Evolutionary conservation across 495 filamentous ascomycete genomes (phyloP).

Genomic region (Trichoderma virens): DNA sequence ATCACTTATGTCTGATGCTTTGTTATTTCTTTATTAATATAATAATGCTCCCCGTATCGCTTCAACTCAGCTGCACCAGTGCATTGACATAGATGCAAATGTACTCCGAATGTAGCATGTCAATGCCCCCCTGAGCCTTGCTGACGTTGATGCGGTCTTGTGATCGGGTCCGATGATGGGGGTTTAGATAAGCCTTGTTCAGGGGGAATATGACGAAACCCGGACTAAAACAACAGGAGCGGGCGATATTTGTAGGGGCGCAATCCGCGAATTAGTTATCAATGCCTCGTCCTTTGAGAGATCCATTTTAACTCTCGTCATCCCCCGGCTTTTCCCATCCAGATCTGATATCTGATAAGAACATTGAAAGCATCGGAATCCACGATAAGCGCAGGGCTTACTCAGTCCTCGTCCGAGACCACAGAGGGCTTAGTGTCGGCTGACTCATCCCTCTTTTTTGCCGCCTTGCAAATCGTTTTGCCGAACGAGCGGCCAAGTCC

Average conservation of each 20-base stretch:
- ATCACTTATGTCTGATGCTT: background rate
- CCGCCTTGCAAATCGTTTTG: constrained; percentile 9
- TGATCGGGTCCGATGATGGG: constrained; percentile 4
- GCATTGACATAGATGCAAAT: background rate
- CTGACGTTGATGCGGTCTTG: constrained; percentile 4
- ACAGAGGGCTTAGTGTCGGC: constrained; percentile 4
- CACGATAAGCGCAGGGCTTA: background rate
- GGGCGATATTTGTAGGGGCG: background rate
- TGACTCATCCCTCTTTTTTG: background rate
- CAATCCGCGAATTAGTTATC: background rate
- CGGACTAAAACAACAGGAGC: background rate
- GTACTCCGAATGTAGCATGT: background rate
- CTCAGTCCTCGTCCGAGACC: background rate
- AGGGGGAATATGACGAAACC: background rate
- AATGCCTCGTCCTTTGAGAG: background rate
- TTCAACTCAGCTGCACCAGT: background rate
- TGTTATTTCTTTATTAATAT: background rate
- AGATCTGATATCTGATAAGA: background rate
- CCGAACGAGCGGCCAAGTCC: constrained; percentile 8
- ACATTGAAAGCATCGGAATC: background rate
- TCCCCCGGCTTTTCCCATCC: background rate
- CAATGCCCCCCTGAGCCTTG: background rate
- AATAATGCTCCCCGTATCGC: background rate
- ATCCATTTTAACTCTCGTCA: background rate
- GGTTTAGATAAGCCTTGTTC: background rate